A percentile compares a stretch with the other conserved stretches of the same genome.
These are phyloP conservation scores for Rutstroemia sydowiana DNA, from an alignment of 2,329 filamentous ascomycete genomes.

Conservation along the genomic window DNA sequence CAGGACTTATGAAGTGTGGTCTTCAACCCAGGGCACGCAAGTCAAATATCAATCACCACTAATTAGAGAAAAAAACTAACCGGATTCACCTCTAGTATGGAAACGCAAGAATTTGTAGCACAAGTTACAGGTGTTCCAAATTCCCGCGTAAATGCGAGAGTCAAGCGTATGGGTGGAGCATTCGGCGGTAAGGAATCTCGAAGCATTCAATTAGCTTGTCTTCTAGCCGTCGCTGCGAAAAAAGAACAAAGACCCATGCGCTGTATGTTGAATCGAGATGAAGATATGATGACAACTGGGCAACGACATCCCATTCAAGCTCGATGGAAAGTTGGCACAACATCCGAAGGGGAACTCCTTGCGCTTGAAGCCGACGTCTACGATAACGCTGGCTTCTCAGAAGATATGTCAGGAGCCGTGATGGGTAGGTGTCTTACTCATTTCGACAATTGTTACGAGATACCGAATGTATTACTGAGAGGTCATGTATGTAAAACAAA, in stretches of 20 bases:
- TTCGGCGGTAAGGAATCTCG: slow-evolving; percentile 93
- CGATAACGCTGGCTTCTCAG: slow-evolving; percentile 78
- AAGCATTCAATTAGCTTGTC: slow-evolving; percentile 73
- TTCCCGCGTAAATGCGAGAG: slow-evolving; percentile 81
- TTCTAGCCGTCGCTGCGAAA: slow-evolving; percentile 76
- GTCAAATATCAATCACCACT: slow-evolving; percentile 1
- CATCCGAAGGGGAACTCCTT: slow-evolving; percentile 80
- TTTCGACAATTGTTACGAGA: slow-evolving; percentile 77
- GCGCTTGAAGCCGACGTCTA: slow-evolving; percentile 84
- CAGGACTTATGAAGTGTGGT: slow-evolving; percentile 88
- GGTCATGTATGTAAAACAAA: slow-evolving; percentile 88
- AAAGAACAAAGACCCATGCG: slow-evolving; percentile 75
- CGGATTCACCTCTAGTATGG: slow-evolving; percentile 39
- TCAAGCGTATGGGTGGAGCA: slow-evolving; percentile 89
- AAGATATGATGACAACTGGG: slow-evolving; percentile 85
- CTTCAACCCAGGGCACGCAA: slow-evolving; percentile 78
- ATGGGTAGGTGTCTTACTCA: slow-evolving; percentile 80
- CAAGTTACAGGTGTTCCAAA: slow-evolving; percentile 74
- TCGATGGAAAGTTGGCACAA: slow-evolving; percentile 85
- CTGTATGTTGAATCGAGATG: slow-evolving; percentile 92
- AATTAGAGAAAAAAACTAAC: background rate
- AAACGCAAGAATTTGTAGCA: slow-evolving; percentile 82
- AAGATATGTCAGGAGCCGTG: slow-evolving; percentile 58
- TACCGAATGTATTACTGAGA: slow-evolving; percentile 75
- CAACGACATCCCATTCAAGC: slow-evolving; percentile 88